Evolutionary conservation across 2,329 filamentous ascomycete genomes (phyloP).

Genomic region (Aschersonia sp.): DNA sequence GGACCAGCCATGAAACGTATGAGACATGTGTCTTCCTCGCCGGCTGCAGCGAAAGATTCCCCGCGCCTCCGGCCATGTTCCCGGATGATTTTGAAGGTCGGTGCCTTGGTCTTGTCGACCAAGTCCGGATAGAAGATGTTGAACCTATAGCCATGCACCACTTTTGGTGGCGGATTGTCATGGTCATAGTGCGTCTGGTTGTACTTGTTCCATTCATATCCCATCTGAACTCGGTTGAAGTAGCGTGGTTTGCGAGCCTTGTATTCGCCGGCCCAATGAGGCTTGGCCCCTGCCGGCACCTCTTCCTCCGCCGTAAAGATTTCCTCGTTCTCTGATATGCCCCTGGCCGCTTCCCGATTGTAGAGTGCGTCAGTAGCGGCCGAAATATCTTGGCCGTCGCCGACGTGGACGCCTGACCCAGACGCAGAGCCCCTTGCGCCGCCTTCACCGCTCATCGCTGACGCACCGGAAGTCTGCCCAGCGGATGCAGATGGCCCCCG

Average conservation of each 20-base stretch:
- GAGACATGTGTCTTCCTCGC: slow-evolving; percentile 92
- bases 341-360: slow-evolving; percentile 82
- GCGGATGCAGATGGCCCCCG: slow-evolving; percentile 3
- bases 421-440: not conserved
- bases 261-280: slow-evolving; percentile 74
- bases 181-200: slow-evolving; percentile 99
- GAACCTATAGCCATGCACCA: slow-evolving; percentile 98
- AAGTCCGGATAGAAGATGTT: slow-evolving; percentile 98
- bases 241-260: slow-evolving; percentile 85
- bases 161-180: slow-evolving; percentile 93
- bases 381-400: no score
- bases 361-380: slow-evolving; percentile 71
- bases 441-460: not conserved
- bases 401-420: no score
- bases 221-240: slow-evolving; percentile 97
- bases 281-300: slow-evolving; percentile 43
- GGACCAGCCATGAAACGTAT: slow-evolving; percentile 92
- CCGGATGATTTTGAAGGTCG: slow-evolving; percentile 89
- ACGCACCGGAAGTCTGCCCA: not conserved
- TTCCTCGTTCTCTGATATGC: slow-evolving; percentile 87
- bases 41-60: slow-evolving; percentile 83
- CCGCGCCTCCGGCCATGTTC: slow-evolving; percentile 82
- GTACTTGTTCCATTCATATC: slow-evolving; percentile 99
- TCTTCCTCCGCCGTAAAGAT: slow-evolving; percentile 86
- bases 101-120: slow-evolving; percentile 86